Evolutionary conservation across 2,329 filamentous ascomycete genomes (phyloP), one percentile per base, ranked within the genome.

Genomic region (Emmonsia crescens): DNA sequence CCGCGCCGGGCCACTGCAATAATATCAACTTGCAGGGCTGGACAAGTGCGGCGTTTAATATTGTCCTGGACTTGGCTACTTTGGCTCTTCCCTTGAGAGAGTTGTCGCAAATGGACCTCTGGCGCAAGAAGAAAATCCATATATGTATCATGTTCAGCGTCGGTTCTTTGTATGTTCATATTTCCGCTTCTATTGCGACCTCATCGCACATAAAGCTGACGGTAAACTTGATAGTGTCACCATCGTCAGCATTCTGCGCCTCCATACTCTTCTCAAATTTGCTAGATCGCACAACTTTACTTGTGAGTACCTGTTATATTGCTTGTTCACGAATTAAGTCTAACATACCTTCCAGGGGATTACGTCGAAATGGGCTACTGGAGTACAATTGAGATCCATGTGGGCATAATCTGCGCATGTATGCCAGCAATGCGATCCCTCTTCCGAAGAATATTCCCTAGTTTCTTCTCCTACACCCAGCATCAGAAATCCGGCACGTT

Each of bases 191-290:
- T 24, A 40, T 2, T n/a, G 4, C 8, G 21, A 29, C 46, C 5
- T 27, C 27, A 46, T 38, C n/a, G 21, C 21, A 24, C 12, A 31
- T 31, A 24, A 44, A 51, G 4, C 38, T 46, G 24, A 60, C 33
- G 21, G 29, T 6, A 52, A 27, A n/a, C 29, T 59, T n/a, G 27
- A 52, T 74, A 27, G 72, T 52, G 71, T 73, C 40, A 75, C 71
- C 36, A 66, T 78, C 44, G 78, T 76, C 2, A 78, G 76, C 14
- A 75, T 78, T 52, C 62, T 78, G 61, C 74, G 77, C 16, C 72
- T 75, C 60, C 63, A 51, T 5, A 64, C 60, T 1, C 59, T 65
- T 24, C 12, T 36, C 14, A 14, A 27, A 42, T 60, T 59, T 10
- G 38, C 49, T 3, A 36, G 38, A 14, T 21, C 49, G 10, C 46